Base-by-base conservation (phyloP, 2,329 filamentous ascomycete genomes). In the Cyclaneusma minus region DNA sequence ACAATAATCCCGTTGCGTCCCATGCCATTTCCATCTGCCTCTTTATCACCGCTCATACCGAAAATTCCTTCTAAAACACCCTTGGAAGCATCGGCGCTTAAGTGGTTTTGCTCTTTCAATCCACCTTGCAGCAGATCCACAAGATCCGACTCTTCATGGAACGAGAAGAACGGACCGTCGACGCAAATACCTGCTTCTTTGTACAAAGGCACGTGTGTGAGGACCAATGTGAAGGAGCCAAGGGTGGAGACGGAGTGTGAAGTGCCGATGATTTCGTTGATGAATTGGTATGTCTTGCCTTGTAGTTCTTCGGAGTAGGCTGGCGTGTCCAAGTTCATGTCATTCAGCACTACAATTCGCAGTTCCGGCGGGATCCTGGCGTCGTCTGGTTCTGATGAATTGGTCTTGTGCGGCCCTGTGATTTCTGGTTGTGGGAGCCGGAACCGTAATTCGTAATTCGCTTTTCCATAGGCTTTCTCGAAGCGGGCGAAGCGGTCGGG, bases 181-280 rank as follows among this genome's bases (percentile, higher is more conserved):
- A 81, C 73, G 47, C 89, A 98, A 16, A 89, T 54, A 0, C 85
- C 87, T 6, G 63, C 64, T 2, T 68, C 60, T 48, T 98, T 98
- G 56, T 89, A 74, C 7, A 95, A 58, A 0, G 89, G 89, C 3
- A 98, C 78, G 45, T 98, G 89, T 0, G 89, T 98, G 11, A 98
- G 63, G 2, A 95, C 62, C 3, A 98, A 54, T 0, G 85, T 94
- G 38, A 83, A 82, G 28, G 72, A 65, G 2, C 70, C 72, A 27
- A 61, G 51, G 36, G 62, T 64, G 27, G 66, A 58, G 21, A 81
- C 75, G 2, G 69, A 60, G 2, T 61, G 51, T 2, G 74, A 68
- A 3, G 66, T 62, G 29, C 60, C 57, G 38, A 82, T 82, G 27
- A 79, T 54, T 18, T 62, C 52, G 49, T 82, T 79, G 44, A 85